These are phyloP conservation scores for Pythium aristosporum DNA, from an alignment of 352 stramenopile species.

Conservation along the genomic window DNA sequence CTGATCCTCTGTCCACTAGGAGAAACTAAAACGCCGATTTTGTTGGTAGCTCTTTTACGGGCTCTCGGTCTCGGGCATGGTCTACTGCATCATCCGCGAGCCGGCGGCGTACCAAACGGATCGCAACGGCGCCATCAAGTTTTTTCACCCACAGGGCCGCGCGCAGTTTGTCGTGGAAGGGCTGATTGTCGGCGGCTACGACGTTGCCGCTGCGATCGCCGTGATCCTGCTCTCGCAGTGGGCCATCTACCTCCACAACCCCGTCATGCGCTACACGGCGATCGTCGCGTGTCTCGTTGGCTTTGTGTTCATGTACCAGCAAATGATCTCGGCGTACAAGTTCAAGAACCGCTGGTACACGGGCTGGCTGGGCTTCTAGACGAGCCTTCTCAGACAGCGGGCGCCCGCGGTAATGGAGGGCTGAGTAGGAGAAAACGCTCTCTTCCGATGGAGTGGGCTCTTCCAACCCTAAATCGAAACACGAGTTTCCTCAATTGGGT, in stretches of 20 bases:
- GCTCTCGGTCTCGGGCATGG: conserved; percentile 86
- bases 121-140: conserved; percentile 82
- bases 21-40: background rate
- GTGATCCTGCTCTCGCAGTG: conserved; percentile 84
- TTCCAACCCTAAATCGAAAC: background rate
- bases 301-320: conserved; percentile 83
- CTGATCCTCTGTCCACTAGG: background rate
- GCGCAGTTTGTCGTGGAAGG: conserved; percentile 86
- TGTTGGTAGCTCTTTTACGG: conserved; percentile 72
- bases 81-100: conserved; percentile 90
- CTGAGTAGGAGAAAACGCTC: background rate
- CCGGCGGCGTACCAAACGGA: conserved; percentile 67
- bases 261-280: conserved; percentile 47
- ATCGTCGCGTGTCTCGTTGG: conserved; percentile 59
- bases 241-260: conserved; percentile 71
- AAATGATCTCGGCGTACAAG: conserved; percentile 83
- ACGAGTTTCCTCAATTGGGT: background rate
- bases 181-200: conserved; percentile 70
- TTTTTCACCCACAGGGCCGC: conserved; percentile 81
- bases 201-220: conserved; percentile 64
- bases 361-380: conserved; percentile 80
- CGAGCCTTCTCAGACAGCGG: no score
- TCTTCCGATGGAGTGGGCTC: background rate
- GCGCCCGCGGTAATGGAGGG: background rate
- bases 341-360: conserved; percentile 90